Evolutionary conservation across 2,329 filamentous ascomycete genomes (phyloP), one percentile per base, ranked within the genome.

Genomic region (Graphium sp.): DNA sequence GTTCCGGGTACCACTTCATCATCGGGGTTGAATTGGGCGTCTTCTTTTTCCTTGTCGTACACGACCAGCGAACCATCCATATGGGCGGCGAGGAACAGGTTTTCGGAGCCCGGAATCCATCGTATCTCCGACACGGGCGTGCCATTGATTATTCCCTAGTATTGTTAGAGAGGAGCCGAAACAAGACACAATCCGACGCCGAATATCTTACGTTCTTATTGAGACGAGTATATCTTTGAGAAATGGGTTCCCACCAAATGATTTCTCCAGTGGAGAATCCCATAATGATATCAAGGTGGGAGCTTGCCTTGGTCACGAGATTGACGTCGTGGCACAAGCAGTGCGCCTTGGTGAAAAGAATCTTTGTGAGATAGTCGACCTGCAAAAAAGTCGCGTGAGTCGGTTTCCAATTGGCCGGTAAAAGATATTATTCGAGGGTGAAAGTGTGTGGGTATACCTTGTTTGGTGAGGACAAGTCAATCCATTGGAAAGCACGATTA

Each of bases 231-330:
- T 98, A 98, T 47, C 91, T 84, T 43, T 95, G 87, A 22, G 84
- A 87, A 43, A 94, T 81, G 8, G 89, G 85, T 52, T 98, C 89
- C 60, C 89, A 95, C 89, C 89, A 98, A 36, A 98, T 87, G 26
- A 98, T 84, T 49, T 98, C 89, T 22, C 85, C 84, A 0, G 85
- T 91, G 6, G 87, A 94, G 44, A 93, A 95, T 1, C 89, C 89
- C 73, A 98, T 80, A 32, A 93, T 74, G 13, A 98, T 62, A 47
- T 98, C 89, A 23, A 98, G 64, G 45, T 95, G 87, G 5, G 66
- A 72, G 4, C 66, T 47, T 28, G 71, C 75, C 52, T 87, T 93
- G 8, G 85, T 94, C 31, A 80, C 47, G 24, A 69, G 57, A 46
- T 98, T 95, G 23, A 93, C 72, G 49, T 95, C 87, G 47, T 98